Base-by-base conservation (phyloP, 2,329 filamentous ascomycete species). In the Peltaster fructicola region DNA sequence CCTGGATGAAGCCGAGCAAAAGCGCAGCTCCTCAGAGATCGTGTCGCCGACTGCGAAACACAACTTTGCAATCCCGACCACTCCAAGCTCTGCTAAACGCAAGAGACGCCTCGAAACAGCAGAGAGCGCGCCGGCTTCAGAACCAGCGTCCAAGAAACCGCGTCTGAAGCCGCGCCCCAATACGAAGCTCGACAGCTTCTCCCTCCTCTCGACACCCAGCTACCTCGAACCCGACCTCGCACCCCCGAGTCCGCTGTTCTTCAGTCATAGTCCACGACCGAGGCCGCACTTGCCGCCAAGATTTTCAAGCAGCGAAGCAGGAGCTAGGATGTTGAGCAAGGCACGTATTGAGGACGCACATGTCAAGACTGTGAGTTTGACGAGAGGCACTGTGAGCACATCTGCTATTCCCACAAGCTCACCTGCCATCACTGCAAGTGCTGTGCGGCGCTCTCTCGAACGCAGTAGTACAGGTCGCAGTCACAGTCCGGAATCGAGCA, bases 281-380 rank as follows among this genome's bases (percentile, higher is more conserved):
- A 20, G 57, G 6, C 61, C 59, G 7, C 41, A 43, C 16, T 50
- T 65, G 20, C 59, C 59, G 10, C 40, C 50, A 17, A 67, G 61
- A 54, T 73, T 57, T 63, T 69, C 43, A 48, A 67, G 50, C 47
- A 61, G 49, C 48, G 64, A 52, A 52, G 61, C 51, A 49, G 67
- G 65, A 33, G 61, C 65, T 15, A 79, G 47, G 37, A 74, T 59
- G 50, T 51, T 63, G 33, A 58, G 53, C 40, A 61, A 58, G 35
- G 52, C 57, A n/a, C 53, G 50, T 9, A 44, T 38, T n/a, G 59
- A 63, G 31, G 59, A 63, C 20, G 48, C 40, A 27, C 51, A 51
- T 36, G 53, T 63, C 41, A 63, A 59, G 46, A 63, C 59, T 3
- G 59, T 64, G 19, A 62, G 52, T 15, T 45, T 64, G 22, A 56